phyloP scores from a whole-genome alignment of 1,139 yeast genomes.

The Pichia sp. region DNA sequence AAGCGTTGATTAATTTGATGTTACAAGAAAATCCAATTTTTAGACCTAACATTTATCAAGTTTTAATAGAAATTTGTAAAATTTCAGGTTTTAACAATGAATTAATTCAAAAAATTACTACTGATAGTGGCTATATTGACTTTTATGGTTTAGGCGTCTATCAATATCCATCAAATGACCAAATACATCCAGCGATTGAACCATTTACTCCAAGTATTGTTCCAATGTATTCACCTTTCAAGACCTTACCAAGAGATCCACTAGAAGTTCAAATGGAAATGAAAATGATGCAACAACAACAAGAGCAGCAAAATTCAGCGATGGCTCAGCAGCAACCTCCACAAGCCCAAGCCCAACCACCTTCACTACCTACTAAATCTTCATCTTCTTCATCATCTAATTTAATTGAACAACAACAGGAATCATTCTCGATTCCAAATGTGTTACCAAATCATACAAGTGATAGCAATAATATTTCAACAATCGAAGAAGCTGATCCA shows the following conservation, averaged over 20 bases:
- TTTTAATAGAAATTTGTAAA: conserved; percentile 42
- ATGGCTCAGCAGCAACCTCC: background rate
- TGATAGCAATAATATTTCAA: conserved; percentile 1
- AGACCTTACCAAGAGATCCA: conserved; percentile 21
- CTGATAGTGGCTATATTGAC: conserved; percentile 24
- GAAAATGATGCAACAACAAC: conserved; percentile 11
- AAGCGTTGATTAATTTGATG: conserved; percentile 54
- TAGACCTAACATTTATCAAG: conserved; percentile 85
- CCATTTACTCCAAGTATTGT: conserved; percentile 27
- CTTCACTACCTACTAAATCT: background rate
- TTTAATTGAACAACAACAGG: background rate
- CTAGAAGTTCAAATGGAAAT: conserved; percentile 18
- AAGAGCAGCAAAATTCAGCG: conserved; percentile 9
- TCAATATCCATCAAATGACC: conserved; percentile 23
- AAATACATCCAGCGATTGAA: conserved; percentile 24
- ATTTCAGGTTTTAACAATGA: conserved; percentile 38
- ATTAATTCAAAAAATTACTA: conserved; percentile 7
- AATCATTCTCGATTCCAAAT: background rate
- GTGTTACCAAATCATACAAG: background rate
- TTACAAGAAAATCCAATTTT: conserved; percentile 65
- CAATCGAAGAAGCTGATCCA: conserved; percentile 12
- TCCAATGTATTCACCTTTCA: conserved; percentile 27
- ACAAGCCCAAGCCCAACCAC: conserved; percentile 1
- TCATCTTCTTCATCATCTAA: background rate
- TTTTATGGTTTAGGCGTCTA: conserved; percentile 28